phyloP scores from a whole-genome alignment of 352 stramenopile genomes.

The Elongisporangium undulatum region DNA sequence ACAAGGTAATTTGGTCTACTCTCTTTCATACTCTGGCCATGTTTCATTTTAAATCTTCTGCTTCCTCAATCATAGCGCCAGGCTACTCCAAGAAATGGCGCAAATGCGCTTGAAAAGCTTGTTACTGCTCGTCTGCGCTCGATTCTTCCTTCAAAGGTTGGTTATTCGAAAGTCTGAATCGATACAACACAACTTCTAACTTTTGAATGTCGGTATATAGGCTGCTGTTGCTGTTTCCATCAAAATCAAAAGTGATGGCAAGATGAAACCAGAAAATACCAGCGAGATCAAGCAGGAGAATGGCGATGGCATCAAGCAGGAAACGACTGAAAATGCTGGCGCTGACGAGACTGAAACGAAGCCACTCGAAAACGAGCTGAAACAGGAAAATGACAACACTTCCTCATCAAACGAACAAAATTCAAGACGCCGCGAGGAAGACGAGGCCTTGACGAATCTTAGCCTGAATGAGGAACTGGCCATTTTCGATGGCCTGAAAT shows the following conservation, averaged over 20 bases:
- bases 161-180: neutral
- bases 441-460: constrained; percentile 64
- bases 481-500: constrained; percentile 86
- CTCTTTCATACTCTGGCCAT: neutral
- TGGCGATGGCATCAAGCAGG: neutral
- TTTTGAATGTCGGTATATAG: constrained; percentile 2
- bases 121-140: constrained; percentile 41
- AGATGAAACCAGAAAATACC: constrained; percentile 1
- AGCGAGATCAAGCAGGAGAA: constrained; percentile 9
- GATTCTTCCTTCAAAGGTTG: constrained; percentile 40
- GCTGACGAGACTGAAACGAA: constrained; percentile 27
- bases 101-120: constrained; percentile 32
- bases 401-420: constrained; percentile 7
- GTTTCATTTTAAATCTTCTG: neutral
- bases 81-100: constrained; percentile 21
- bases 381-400: neutral
- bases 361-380: constrained; percentile 26
- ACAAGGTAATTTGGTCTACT: constrained; percentile 38
- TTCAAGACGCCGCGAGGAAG: constrained; percentile 25
- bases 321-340: constrained; percentile 14
- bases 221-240: neutral
- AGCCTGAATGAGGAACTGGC: constrained; percentile 76
- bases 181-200: neutral
- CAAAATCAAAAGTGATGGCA: constrained; percentile 10
- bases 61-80: constrained; percentile 17